Evolutionary conservation across 129 eudicot genomes (phyloP), one percentile per base, ranked within the genome.

Genomic region (Pseudognaphalium luteoalbum): DNA sequence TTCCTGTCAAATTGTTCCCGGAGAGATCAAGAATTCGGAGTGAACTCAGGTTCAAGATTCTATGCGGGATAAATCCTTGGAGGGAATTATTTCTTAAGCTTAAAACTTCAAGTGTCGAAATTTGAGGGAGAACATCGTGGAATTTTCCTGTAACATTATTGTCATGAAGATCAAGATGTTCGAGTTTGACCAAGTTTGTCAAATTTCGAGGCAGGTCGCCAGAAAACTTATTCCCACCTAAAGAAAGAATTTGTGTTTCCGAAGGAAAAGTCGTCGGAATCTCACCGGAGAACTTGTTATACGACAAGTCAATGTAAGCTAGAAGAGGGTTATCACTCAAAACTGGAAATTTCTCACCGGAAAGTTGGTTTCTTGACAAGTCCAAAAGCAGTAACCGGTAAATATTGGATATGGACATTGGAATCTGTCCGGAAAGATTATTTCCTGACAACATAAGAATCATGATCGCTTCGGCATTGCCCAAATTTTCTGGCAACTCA

Each of bases 161-260:
- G 78, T 82, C 90, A 41, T 86, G 85, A 66, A 88, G 87, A 84
- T 88, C 94, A 9, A 88, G 90, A 56, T 81, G 88, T 77, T 84
- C 81, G 2, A 88, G 87, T 35, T 73, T 74, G 71, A 52, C 78
- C 72, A 89, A 39, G 3, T 77, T 79, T 9, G 84, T 84, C 66
- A 89, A 80, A 52, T 89, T 84, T 69, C 12, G 41, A 21, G 90
- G 93, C 71, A 86, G 61, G 16, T 72, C 25, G 5, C 93, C 90
- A 0, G 88, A 86, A 69, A 86, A 88, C 32, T 80, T 79, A 35
- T 88, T 88, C 50, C 82, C 77, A 1, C 88, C 90, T 19, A 88
- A 63, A 47, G 90, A 79, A 52, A 84, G 83, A 71, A 88, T 82
- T 20, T 37, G 84, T 1, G 85, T 86, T 76, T 68, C 80, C 0